Base-by-base conservation (phyloP, 768 basidiomycete genomes). In the Pleurotus pulmonarius region DNA sequence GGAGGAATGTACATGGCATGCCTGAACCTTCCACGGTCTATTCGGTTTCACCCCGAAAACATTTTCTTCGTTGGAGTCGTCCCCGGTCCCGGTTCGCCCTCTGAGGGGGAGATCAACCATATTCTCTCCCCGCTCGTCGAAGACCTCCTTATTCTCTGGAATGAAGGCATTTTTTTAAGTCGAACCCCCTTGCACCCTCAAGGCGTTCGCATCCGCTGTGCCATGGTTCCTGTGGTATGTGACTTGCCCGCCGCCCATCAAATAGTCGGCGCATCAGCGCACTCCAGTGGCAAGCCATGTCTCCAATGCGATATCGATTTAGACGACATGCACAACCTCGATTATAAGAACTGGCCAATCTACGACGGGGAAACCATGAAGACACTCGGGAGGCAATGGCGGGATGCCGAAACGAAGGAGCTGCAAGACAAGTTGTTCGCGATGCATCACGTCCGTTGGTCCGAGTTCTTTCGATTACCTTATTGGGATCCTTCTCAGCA, bases 31-130 rank as follows among this genome's bases (percentile, higher is more conserved):
- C 40, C 40, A 41, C 40, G 40, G 13, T 41, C 40, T 18, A 41
- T 41, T 18, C 40, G 40, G 13, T 41, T 41, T 18, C 40, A 64
- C 25, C 44, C 60, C 0, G 70, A 75, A 57, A 70, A 75, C 47
- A 67, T 71, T 49, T 72, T 71, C 53, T 49, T 75, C 11, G 69
- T 63, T 25, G 70, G 67, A 0, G 61, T 75, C 3, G 69, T 75
- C 12, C 72, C 74, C 53, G 72, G 73, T 0, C 73, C 72, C 3
- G 56, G 63, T 4, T 69, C 75, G 53, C 74, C 69, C 0, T 56
- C 63, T 2, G 51, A 69, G 0, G 58, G 64, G n/a, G 26, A 59
- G 3, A 61, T 68, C 26, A 70, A 72, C 45, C 61, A 62, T 13
- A 65, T 69, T 51, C 56, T 65, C 20, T 20, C 24, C 4, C 71